phyloP scores from a whole-genome alignment of 2,329 filamentous ascomycete species.

The Paradendryphiella salina region DNA sequence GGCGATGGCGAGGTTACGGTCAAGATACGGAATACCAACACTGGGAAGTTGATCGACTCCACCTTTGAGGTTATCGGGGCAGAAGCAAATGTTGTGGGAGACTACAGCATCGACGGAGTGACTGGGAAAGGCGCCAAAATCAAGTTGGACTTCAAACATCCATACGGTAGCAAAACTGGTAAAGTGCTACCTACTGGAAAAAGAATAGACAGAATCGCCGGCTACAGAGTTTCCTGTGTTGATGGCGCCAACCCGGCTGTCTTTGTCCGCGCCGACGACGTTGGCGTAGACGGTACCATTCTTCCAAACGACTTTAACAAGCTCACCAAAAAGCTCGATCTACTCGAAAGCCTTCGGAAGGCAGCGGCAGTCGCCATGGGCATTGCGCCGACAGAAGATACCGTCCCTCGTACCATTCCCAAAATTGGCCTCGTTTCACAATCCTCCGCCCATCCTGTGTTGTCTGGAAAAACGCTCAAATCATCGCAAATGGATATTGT shows the following conservation, averaged over 20 bases:
- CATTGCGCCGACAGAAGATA: conserved; percentile 51
- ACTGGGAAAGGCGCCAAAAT: conserved; percentile 61
- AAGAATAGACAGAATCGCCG: conserved; percentile 56
- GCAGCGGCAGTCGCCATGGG: conserved; percentile 65
- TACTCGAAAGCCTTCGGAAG: conserved; percentile 61
- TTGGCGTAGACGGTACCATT: conserved; percentile 57
- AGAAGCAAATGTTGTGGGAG: conserved; percentile 55
- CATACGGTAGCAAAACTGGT: conserved; percentile 66
- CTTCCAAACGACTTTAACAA: conserved; percentile 59
- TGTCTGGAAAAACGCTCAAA: conserved; percentile 46
- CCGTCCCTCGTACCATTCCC: conserved; percentile 61
- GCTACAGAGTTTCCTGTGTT: conserved; percentile 59
- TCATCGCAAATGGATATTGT: conserved; percentile 45
- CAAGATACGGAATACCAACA: conserved; percentile 72
- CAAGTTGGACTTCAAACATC: conserved; percentile 63
- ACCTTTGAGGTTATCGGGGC: conserved; percentile 58
- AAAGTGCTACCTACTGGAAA: conserved; percentile 64
- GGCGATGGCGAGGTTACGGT: conserved; percentile 53
- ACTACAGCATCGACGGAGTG: conserved; percentile 67
- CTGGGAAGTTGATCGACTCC: conserved; percentile 63
- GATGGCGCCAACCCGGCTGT: conserved; percentile 68
- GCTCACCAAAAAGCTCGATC: conserved; percentile 53
- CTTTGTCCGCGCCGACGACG: conserved; percentile 61
- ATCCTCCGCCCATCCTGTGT: conserved; percentile 43
- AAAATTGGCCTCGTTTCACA: conserved; percentile 63